A percentile compares a stretch with the other conserved stretches of the same genome.
Evolutionary conservation across 2,329 filamentous ascomycete species (phyloP).

Genomic region (Penicillium corylophilum): DNA sequence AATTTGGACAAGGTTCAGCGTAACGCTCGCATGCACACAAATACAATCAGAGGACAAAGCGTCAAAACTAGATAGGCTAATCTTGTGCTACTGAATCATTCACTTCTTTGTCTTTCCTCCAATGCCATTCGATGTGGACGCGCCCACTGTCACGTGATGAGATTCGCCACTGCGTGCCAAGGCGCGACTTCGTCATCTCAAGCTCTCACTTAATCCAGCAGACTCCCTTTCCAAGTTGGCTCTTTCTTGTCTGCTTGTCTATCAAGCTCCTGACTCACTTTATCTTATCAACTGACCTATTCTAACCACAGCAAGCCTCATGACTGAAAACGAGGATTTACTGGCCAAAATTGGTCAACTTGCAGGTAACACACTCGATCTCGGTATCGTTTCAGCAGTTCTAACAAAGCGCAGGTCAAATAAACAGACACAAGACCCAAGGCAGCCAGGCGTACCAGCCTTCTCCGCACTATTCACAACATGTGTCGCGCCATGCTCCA

Average conservation of each 20-base stretch:
- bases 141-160: conserved; percentile 3
- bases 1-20: neutral
- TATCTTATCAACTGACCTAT: conserved; percentile 9
- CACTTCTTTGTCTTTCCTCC: neutral
- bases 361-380: conserved; percentile 54
- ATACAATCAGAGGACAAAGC: neutral
- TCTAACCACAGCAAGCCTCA: conserved; percentile 25
- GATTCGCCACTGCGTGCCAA: conserved; percentile 10
- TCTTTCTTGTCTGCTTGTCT: neutral
- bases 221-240: neutral
- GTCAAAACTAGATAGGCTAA: neutral
- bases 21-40: neutral
- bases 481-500: conserved; percentile 31
- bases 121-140: neutral
- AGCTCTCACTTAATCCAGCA: conserved; percentile 3
- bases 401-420: conserved; percentile 59
- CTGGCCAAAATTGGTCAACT: conserved; percentile 57
- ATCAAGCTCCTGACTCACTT: neutral
- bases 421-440: conserved; percentile 74
- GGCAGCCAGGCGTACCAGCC: conserved; percentile 20
- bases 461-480: conserved; percentile 23
- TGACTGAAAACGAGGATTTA: conserved; percentile 57
- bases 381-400: conserved; percentile 25
- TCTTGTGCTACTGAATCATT: neutral
- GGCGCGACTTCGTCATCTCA: conserved; percentile 9